These are phyloP conservation scores for Populus nigra DNA, from an alignment of 345 rosid species.

Conservation along the genomic window DNA sequence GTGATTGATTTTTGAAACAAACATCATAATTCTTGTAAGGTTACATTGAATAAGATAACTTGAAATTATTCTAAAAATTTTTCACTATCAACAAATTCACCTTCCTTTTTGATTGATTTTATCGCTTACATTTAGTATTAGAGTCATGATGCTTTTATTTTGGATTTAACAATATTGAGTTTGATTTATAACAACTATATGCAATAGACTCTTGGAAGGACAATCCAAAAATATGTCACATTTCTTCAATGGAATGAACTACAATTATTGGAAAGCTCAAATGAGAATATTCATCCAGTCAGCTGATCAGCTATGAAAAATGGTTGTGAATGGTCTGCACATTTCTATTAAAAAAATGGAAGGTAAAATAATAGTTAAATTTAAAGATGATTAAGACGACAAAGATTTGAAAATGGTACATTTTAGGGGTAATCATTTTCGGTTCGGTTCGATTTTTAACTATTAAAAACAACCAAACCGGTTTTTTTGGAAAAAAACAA, in stretches of 20 bases:
- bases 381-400: background rate
- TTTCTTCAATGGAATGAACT: background rate
- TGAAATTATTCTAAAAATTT: too few species aligned
- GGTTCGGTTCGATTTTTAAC: too few species aligned
- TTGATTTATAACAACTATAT: background rate
- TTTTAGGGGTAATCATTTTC: too few species aligned
- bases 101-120: too few species aligned
- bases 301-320: background rate
- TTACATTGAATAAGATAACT: too few species aligned
- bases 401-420: background rate
- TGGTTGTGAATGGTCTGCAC: background rate
- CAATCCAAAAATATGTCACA: background rate
- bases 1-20: too few species aligned
- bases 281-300: background rate
- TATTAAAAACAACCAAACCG: too few species aligned
- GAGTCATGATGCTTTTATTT: background rate
- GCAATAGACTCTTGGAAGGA: background rate
- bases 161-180: background rate
- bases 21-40: too few species aligned
- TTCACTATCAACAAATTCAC: too few species aligned
- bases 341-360: background rate
- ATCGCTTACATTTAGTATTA: background rate
- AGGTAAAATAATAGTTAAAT: background rate
- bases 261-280: background rate
- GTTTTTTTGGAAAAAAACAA: too few species aligned